Percentiles rank a stretch among this genome's conserved stretches.
Conservation (phyloP, 202 grass and related monocot genomes). For the Panicum hallii region DNA sequence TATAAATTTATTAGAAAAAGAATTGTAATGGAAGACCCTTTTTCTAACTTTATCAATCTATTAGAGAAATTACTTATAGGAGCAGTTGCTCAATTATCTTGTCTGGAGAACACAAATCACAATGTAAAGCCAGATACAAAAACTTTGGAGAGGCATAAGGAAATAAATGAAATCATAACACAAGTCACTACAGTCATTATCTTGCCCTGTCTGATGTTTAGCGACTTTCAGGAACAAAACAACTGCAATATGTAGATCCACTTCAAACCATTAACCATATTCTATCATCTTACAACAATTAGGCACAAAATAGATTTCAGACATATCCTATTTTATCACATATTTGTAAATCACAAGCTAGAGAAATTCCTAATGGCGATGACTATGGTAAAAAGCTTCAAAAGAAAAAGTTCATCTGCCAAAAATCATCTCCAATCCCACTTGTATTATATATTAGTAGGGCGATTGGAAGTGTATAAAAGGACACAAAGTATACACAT, state of each 20-base stretch:
- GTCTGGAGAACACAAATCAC: not conserved
- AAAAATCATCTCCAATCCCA: not conserved
- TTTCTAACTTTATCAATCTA: not conserved
- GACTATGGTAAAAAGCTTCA: not conserved
- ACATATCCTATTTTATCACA: not conserved
- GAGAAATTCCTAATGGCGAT: not conserved
- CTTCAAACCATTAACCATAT: not conserved
- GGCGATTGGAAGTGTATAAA: not conserved
- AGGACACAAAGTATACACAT: not conserved
- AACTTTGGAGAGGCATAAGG: not conserved
- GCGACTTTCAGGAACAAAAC: not conserved
- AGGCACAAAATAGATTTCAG: not conserved
- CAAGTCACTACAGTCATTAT: not conserved
- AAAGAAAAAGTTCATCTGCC: not conserved
- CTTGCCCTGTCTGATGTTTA: not conserved
- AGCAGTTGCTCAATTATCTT: slow-evolving; percentile 2
- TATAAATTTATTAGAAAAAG: not conserved
- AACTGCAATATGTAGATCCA: not conserved
- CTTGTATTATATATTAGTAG: not conserved
- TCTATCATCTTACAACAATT: not conserved
- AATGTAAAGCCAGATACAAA: not conserved
- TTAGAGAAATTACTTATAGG: not conserved
- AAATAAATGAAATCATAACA: not conserved
- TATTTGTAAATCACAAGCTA: slow-evolving; percentile 5
- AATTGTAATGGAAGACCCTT: not conserved